Evolutionary conservation across 2,329 filamentous ascomycete genomes (phyloP).

Genomic region (Periconia macrospinosa): DNA sequence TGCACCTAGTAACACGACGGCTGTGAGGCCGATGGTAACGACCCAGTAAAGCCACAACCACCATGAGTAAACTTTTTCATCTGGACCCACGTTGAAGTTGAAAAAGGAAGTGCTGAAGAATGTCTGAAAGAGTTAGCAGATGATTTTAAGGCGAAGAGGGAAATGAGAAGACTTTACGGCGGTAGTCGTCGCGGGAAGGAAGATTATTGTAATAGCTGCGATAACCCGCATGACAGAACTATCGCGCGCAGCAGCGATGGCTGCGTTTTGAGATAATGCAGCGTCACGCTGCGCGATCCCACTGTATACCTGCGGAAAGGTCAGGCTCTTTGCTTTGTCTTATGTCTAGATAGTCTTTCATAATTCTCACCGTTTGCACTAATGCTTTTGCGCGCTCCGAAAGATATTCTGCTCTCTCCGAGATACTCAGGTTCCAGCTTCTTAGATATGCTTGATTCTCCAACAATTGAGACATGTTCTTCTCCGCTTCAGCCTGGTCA

Average conservation of each 20-base stretch:
- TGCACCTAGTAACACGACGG: conserved; percentile 9
- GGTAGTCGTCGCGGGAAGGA: conserved; percentile 27
- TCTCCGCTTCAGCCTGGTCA: neutral
- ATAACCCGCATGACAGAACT: conserved; percentile 25
- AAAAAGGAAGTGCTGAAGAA: conserved; percentile 27
- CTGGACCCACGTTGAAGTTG: conserved; percentile 4
- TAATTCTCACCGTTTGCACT: conserved; percentile 15
- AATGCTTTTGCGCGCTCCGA: conserved; percentile 16
- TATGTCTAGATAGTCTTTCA: neutral
- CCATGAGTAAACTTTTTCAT: conserved; percentile 14
- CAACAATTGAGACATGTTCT: conserved; percentile 3
- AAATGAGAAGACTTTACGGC: conserved; percentile 15
- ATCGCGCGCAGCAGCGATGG: conserved; percentile 18
- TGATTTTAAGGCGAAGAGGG: neutral
- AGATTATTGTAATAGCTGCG: conserved; percentile 25
- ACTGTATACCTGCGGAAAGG: conserved; percentile 17
- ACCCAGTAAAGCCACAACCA: conserved; percentile 26
- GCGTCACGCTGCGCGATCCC: conserved; percentile 24
- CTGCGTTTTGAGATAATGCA: conserved; percentile 16
- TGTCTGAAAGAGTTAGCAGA: conserved; percentile 7
- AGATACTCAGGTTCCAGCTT: conserved; percentile 10
- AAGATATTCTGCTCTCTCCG: conserved; percentile 19
- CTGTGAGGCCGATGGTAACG: conserved; percentile 14
- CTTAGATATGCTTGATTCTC: conserved; percentile 11
- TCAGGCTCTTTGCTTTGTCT: neutral